Evolutionary conservation across 1,284 basidiomycete species (phyloP).

Genomic region (Ustilago sp.): DNA sequence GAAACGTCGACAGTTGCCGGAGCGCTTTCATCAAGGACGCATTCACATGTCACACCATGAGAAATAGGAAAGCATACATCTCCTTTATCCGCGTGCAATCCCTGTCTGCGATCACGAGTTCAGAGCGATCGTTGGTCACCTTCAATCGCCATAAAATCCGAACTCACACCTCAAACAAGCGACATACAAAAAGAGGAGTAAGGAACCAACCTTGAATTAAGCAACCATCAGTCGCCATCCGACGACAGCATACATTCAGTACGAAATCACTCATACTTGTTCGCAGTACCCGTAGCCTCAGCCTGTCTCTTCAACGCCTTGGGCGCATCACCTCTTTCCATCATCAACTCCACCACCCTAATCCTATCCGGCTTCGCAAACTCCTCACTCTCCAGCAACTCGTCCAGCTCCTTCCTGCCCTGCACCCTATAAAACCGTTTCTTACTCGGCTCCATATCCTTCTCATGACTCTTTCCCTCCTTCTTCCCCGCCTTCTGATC

Average conservation of each 20-base stretch:
- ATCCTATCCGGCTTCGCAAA: slow-evolving; percentile 77
- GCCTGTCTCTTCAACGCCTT: slow-evolving; percentile 74
- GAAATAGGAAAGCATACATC: neutral
- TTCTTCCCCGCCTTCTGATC: slow-evolving; percentile 4
- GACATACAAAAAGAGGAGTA: neutral
- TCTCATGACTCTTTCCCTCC: slow-evolving; percentile 61
- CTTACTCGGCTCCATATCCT: slow-evolving; percentile 72
- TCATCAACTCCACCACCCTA: slow-evolving; percentile 82
- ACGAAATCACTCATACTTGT: slow-evolving; percentile 39
- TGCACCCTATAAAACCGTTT: slow-evolving; percentile 77
- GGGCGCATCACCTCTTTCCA: slow-evolving; percentile 81
- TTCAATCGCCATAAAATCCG: neutral
- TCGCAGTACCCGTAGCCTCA: slow-evolving; percentile 70
- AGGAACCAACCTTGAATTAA: neutral
- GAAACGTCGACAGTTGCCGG: too few species aligned
- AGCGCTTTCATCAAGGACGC: too few species aligned
- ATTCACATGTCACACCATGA: too few species aligned
- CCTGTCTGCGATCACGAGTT: neutral
- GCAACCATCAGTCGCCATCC: too few species aligned
- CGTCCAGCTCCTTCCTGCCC: slow-evolving; percentile 77
- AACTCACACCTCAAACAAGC: neutral
- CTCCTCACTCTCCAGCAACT: slow-evolving; percentile 74
- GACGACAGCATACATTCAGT: too few species aligned
- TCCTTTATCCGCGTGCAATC: neutral
- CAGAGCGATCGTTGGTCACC: neutral